Percentiles rank a stretch among this genome's conserved stretches.
These are phyloP conservation scores for Solanum verrucosum DNA, from an alignment of 257 asterid species.

Conservation along the genomic window DNA sequence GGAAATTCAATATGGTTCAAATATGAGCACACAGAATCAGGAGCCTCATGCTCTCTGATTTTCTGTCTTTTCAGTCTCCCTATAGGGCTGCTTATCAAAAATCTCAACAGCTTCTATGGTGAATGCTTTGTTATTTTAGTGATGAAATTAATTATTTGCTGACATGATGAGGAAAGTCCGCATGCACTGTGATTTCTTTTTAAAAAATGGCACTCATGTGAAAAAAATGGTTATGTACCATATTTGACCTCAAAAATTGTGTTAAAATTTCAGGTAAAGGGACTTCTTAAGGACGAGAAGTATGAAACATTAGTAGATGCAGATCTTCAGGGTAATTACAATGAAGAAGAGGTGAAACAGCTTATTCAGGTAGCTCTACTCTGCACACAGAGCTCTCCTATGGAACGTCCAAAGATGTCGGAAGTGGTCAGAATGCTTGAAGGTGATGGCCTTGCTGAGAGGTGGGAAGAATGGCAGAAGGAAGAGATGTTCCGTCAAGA, in stretches of 20 bases:
- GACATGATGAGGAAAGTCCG: not conserved
- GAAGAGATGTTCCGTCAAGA: conserved; percentile 79
- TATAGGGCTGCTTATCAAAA: not conserved
- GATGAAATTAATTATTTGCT: not conserved
- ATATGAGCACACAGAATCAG: not conserved
- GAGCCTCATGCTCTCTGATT: not conserved
- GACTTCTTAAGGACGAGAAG: conserved; percentile 71
- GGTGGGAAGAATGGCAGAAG: conserved; percentile 97
- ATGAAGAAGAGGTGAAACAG: conserved; percentile 74
- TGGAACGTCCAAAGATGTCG: conserved; percentile 90
- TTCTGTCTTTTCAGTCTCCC: not conserved
- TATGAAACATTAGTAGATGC: conserved; percentile 66
- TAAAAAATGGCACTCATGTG: not conserved
- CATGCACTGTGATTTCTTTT: not conserved
- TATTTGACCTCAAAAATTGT: not conserved
- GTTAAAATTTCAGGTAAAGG: conserved; percentile 52
- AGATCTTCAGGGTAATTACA: conserved; percentile 59
- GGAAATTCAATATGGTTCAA: not conserved
- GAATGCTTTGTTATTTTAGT: not conserved
- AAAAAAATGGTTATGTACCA: not conserved
- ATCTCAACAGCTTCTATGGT: not conserved
- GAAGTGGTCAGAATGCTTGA: conserved; percentile 88
- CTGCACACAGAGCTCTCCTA: conserved; percentile 65
- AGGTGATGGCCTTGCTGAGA: conserved; percentile 93
- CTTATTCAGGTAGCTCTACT: conserved; percentile 86